These are phyloP conservation scores for Recurvomyces mirabilis DNA, from an alignment of 495 filamentous ascomycete species.

Conservation along the genomic window DNA sequence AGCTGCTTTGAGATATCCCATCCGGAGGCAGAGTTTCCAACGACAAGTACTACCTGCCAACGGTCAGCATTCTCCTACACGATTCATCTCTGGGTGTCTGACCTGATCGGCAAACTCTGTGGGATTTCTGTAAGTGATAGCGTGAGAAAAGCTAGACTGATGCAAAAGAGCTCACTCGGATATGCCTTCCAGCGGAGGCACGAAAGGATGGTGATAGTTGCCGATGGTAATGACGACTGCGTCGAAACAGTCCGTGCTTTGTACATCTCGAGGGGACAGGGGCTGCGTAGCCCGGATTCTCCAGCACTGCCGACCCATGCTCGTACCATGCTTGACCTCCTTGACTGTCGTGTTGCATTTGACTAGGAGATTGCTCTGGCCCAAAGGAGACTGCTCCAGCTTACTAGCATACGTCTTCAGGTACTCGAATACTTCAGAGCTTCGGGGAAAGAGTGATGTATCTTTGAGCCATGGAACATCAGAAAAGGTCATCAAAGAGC, in stretches of 20 bases:
- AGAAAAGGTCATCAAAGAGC: slow-evolving; percentile 67
- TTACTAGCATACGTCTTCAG: slow-evolving; percentile 57
- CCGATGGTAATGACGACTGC: slow-evolving; percentile 47
- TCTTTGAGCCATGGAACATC: slow-evolving; percentile 53
- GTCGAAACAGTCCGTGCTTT: slow-evolving; percentile 24
- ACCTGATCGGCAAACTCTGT: slow-evolving; percentile 37
- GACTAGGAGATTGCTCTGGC: slow-evolving; percentile 28
- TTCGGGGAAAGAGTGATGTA: slow-evolving; percentile 57
- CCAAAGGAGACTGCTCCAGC: slow-evolving; percentile 39
- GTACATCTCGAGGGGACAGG: slow-evolving; percentile 27
- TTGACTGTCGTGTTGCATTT: slow-evolving; percentile 37
- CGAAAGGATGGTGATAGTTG: slow-evolving; percentile 46
- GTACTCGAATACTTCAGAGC: slow-evolving; percentile 56
- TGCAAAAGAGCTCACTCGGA: too few species aligned
- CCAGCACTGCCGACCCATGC: slow-evolving; percentile 32
- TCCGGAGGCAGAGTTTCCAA: slow-evolving; percentile 52
- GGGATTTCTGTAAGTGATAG: slow-evolving; percentile 48
- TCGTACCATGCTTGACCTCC: slow-evolving; percentile 29
- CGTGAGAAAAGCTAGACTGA: too few species aligned
- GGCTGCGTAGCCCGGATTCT: slow-evolving; percentile 37
- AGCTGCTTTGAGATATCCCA: slow-evolving; percentile 42
- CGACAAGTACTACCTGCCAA: slow-evolving; percentile 48
- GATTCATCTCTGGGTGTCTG: too few species aligned
- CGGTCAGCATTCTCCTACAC: too few species aligned
- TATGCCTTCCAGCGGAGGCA: slow-evolving; percentile 46